phyloP scores from a whole-genome alignment of 805 yeast genomes.

The Pichia membranifaciens region DNA sequence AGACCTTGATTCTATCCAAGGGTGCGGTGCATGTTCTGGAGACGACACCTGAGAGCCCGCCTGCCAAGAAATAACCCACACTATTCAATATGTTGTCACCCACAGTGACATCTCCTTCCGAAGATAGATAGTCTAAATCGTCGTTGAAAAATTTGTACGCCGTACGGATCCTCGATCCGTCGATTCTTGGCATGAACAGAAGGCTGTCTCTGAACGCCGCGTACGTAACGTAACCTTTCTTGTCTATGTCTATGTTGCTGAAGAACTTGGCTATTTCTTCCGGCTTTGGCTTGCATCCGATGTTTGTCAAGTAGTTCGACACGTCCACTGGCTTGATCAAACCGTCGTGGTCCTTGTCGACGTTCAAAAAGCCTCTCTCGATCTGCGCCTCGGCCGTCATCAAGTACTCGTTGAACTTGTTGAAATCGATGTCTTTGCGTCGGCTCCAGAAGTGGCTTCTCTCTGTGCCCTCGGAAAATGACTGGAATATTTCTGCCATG shows the following conservation, averaged over 20 bases:
- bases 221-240: slow-evolving; percentile 66
- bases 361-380: slow-evolving; percentile 55
- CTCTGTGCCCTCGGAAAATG: slow-evolving; percentile 32
- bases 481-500: slow-evolving; percentile 47
- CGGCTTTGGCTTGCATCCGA: slow-evolving; percentile 49
- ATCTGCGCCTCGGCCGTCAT: slow-evolving; percentile 66
- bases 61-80: slow-evolving; percentile 86
- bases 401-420: slow-evolving; percentile 62
- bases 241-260: slow-evolving; percentile 46
- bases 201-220: slow-evolving; percentile 84
- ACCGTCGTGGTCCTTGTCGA: slow-evolving; percentile 74
- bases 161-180: slow-evolving; percentile 72
- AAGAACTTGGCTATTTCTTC: slow-evolving; percentile 52
- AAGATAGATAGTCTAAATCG: slow-evolving; percentile 67
- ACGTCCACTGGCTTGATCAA: slow-evolving; percentile 61
- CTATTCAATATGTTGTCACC: slow-evolving; percentile 76
- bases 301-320: slow-evolving; percentile 50
- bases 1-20: slow-evolving; percentile 90
- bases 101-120: slow-evolving; percentile 90
- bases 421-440: slow-evolving; percentile 47
- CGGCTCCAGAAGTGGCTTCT: slow-evolving; percentile 11
- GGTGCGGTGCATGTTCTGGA: slow-evolving; percentile 97
- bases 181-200: slow-evolving; percentile 71
- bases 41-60: slow-evolving; percentile 93
- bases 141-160: slow-evolving; percentile 79